A percentile compares a stretch with the other conserved stretches of the same genome.
phyloP scores from a whole-genome alignment of 1,139 yeast genomes.

The Scheffersomyces quercinus region DNA sequence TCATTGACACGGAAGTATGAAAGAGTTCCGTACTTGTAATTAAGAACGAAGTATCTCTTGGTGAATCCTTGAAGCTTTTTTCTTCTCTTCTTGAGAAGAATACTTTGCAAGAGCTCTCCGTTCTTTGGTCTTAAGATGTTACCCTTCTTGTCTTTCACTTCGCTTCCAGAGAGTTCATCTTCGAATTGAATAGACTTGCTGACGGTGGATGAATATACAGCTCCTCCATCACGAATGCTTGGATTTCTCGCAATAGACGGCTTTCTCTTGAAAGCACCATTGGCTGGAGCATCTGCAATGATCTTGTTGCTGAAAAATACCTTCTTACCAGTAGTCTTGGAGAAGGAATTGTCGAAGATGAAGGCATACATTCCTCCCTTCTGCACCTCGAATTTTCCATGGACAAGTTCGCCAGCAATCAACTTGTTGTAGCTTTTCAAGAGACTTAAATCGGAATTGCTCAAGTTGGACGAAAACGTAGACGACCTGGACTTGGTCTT shows the following conservation, averaged over 20 bases:
- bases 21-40: slow-evolving; percentile 77
- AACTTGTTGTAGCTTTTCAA: slow-evolving; percentile 41
- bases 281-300: slow-evolving; percentile 10
- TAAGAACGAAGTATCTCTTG: slow-evolving; percentile 79
- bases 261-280: slow-evolving; percentile 3
- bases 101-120: slow-evolving; percentile 72
- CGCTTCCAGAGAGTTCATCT: neutral
- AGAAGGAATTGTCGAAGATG: slow-evolving; percentile 88
- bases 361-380: slow-evolving; percentile 77
- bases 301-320: slow-evolving; percentile 66
- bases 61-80: slow-evolving; percentile 81
- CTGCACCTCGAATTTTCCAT: slow-evolving; percentile 59
- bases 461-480: slow-evolving; percentile 33
- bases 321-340: slow-evolving; percentile 81
- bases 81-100: slow-evolving; percentile 72
- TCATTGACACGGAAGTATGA: slow-evolving; percentile 75
- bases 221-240: slow-evolving; percentile 1
- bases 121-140: slow-evolving; percentile 42
- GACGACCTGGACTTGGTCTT: slow-evolving; percentile 39
- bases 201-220: neutral
- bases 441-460: slow-evolving; percentile 38
- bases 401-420: slow-evolving; percentile 58
- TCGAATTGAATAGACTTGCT: neutral
- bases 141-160: neutral
- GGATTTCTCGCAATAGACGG: slow-evolving; percentile 5